Percentiles rank a stretch among this genome's conserved stretches.
Evolutionary conservation across 805 yeast species (phyloP).

Genomic region (Ogataea nakhonphanomensis): DNA sequence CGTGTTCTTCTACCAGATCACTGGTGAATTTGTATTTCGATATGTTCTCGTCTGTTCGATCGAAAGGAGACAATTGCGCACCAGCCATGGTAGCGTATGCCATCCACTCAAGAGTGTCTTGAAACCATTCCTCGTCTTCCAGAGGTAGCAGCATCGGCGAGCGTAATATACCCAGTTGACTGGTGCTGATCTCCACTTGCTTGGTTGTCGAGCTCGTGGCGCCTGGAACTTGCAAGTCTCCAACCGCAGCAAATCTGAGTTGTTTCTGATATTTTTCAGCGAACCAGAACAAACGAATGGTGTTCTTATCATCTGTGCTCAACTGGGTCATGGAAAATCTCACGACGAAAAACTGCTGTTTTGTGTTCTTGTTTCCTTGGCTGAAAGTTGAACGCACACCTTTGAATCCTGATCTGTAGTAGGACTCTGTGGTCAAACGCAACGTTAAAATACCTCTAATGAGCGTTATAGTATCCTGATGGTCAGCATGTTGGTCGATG

Average conservation of each 20-base stretch:
- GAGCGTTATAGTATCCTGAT: constrained; percentile 32
- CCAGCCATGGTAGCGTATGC: constrained; percentile 27
- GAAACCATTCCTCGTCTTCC: constrained; percentile 22
- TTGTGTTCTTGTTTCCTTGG: constrained; percentile 21
- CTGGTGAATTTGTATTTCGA: constrained; percentile 23
- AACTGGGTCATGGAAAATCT: constrained; percentile 18
- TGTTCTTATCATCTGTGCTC: constrained; percentile 18
- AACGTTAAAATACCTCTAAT: constrained; percentile 27
- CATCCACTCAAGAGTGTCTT: constrained; percentile 31
- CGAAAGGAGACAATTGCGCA: constrained; percentile 21
- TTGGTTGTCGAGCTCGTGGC: background rate
- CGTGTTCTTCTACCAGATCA: constrained; percentile 7
- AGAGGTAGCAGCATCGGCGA: constrained; percentile 19
- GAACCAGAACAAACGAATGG: constrained; percentile 31
- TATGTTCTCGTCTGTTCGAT: constrained; percentile 22
- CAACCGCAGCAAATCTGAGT: constrained; percentile 10
- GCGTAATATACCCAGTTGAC: constrained; percentile 12
- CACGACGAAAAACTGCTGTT: constrained; percentile 23
- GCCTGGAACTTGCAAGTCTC: constrained; percentile 1
- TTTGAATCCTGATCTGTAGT: constrained; percentile 32
- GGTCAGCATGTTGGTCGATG: constrained; percentile 23
- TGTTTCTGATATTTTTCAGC: constrained; percentile 21
- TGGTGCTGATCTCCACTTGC: background rate
- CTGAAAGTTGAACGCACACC: constrained; percentile 29
- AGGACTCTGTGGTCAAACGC: constrained; percentile 31